Percentiles rank a stretch among this genome's conserved stretches.
Conservation (phyloP, 2,329 filamentous ascomycete genomes). For the Fusarium chuoi region DNA sequence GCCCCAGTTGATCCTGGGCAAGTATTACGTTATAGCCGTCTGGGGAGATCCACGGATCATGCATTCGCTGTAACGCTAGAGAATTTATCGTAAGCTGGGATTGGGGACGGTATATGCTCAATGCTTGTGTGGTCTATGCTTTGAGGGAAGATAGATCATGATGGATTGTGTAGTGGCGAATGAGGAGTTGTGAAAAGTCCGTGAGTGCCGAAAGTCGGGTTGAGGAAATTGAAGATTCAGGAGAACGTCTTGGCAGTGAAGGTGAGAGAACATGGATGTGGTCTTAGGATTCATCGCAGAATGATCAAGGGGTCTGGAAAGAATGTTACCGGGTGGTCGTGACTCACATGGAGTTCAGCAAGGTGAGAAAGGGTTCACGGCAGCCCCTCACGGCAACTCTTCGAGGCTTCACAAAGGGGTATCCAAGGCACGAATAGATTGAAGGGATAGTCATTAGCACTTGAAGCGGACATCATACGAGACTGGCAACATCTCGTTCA, state of each 20-base stretch:
- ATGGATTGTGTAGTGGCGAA: neutral
- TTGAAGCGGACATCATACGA: fast-evolving
- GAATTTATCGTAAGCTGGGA: neutral
- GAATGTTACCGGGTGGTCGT: fast-evolving
- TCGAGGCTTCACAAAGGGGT: neutral
- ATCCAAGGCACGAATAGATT: neutral
- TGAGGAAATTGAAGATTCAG: neutral
- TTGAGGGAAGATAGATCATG: neutral
- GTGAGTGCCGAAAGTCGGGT: neutral
- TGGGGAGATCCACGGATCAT: constrained; percentile 2
- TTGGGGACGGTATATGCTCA: neutral
- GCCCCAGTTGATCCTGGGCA: constrained; percentile 1
- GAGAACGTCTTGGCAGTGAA: neutral
- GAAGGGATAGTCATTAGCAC: neutral
- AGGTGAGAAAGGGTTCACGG: neutral
- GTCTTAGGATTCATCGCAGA: fast-evolving
- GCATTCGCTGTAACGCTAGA: neutral
- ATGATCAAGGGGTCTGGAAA: neutral
- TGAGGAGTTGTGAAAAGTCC: fast-evolving
- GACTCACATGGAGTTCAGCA: neutral
- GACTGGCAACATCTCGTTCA: neutral
- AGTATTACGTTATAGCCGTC: constrained; percentile 1
- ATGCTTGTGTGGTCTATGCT: neutral
- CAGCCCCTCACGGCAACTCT: neutral
- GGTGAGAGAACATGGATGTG: neutral